These are phyloP conservation scores for Rubia tinctorum DNA, from an alignment of 305 asterid species.

Conservation along the genomic window DNA sequence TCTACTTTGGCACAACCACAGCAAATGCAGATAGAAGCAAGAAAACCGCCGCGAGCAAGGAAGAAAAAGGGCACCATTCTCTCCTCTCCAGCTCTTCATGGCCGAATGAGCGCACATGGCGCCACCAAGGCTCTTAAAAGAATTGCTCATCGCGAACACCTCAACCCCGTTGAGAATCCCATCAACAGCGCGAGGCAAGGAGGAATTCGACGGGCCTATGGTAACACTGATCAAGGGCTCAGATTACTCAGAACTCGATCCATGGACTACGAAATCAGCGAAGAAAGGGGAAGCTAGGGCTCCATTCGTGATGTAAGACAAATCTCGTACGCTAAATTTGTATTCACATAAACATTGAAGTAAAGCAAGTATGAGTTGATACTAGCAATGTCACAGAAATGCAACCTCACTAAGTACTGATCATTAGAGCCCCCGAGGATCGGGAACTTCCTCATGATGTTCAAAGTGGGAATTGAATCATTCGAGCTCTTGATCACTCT, in stretches of 20 bases:
- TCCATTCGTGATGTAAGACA: constrained; percentile 43
- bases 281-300: constrained; percentile 83
- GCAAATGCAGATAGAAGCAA: constrained; percentile 41
- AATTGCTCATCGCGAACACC: constrained; percentile 71
- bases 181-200: constrained; percentile 60
- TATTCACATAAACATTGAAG: constrained; percentile 79
- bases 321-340: constrained; percentile 60
- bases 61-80: constrained; percentile 33
- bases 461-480: constrained; percentile 36
- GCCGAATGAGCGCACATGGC: constrained; percentile 49
- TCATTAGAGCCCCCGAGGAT: constrained; percentile 45
- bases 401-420: constrained; percentile 66
- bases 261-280: constrained; percentile 71
- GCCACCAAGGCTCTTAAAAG: constrained; percentile 71
- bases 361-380: constrained; percentile 44
- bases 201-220: constrained; percentile 70
- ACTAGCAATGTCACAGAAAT: constrained; percentile 90
- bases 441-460: constrained; percentile 62
- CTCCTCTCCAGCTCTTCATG: constrained; percentile 58
- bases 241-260: constrained; percentile 13
- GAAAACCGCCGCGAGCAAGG: constrained; percentile 51
- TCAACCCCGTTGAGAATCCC: constrained; percentile 87
- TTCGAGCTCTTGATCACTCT: constrained; percentile 57
- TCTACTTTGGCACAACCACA: constrained; percentile 50
- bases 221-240: constrained; percentile 41